Evolutionary conservation across 2,329 filamentous ascomycete species (phyloP), one percentile per base, ranked within the genome.

Genomic region (Achaetomium macrosporum): DNA sequence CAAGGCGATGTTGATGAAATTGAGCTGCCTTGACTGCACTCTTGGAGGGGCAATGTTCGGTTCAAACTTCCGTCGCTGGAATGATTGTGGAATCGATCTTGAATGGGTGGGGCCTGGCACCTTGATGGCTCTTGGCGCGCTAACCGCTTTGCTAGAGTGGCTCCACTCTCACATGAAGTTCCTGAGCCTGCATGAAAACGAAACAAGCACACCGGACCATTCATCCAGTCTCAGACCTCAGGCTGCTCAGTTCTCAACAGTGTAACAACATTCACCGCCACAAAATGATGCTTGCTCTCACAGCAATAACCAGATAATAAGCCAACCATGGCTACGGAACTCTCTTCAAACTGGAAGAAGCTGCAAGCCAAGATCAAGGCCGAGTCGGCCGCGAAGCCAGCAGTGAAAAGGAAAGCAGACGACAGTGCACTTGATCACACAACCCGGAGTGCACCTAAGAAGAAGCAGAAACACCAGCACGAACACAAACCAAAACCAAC

Each of bases 331-430:
- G 68, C 73, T 36, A 71, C 68, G 36, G 73, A 72, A 61, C 69
- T 85, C 33, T 85, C 82, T 12, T 82, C 79, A 50, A 91, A 91
- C 66, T 91, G 87, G 87, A 90, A 89, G 71, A 85, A 80, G 71
- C 76, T 91, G 50, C 86, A 90, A 71, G 78, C 79, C 59, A 78
- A 77, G 62, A 71, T 82, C 61, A 75, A 79, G 63, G 66, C 73
- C 39, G 73, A 77, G 54, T 67, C 72, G 29, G 55, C 68, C n/a
- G 39, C 50, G 3, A 63, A 66, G 15, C 54, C 68, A n/a, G 59
- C 71, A 69, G 48, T 68, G 13, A 71, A 76, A 57, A 74, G 53
- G 33, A 59, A 53, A 19, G 47, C 47, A 61, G 64, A 69, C 31
- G 65, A 66, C 53, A 57, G 54, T 31, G 59, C 59, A 50, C 35